Base-by-base conservation (phyloP, 768 basidiomycete genomes). In the Cyclocybe cylindracea region DNA sequence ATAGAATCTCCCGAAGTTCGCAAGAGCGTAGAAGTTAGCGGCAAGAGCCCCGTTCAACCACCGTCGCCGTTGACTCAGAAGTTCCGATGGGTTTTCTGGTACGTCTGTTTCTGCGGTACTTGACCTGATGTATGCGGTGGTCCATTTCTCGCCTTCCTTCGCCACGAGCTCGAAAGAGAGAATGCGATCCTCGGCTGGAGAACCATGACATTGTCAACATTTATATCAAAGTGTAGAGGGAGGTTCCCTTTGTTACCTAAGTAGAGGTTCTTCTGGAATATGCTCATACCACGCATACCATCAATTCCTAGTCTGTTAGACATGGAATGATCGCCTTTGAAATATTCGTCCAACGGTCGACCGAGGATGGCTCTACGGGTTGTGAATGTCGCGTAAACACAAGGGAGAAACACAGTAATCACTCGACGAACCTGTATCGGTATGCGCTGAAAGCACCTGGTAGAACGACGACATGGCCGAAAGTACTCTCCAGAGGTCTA, bases 371-470 rank as follows among this genome's bases (percentile, higher is more conserved):
- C 95, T 14, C 88, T 24, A 24, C 2, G 5, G 24, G 5, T 3
- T 24, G 24, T 24, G 24, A 24, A 24, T 16, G 16, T 16, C 16
- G 16, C 16, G 1, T 16, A n/a, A 24, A 24, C 3, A 24, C 5
- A 24, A 24, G 5, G 24, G 5, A 24, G 2, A 24, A 5, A 24
- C 2, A 24, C 2, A 24, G 24, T 2, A 24, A 24, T 24, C 24
- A 24, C 2, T 24, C 24, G 24, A 24, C 24, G 3, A 24, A 24
- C 24, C 24, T 85, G 72, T 73, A 98, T n/a, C 93, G 83, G 69
- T 98, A 98, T 8, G 94, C 94, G 7, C 91, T 94, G 80, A 98
- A 98, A 43, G 95, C 95, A 66, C 95, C 95, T 46, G 95, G 95
- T 48, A 97, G 75, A 56, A 98, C 95, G 36, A 92, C 93, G 7